These are phyloP conservation scores for Clarireedia homoeocarpa DNA, from an alignment of 2,329 filamentous ascomycete genomes.

Conservation along the genomic window DNA sequence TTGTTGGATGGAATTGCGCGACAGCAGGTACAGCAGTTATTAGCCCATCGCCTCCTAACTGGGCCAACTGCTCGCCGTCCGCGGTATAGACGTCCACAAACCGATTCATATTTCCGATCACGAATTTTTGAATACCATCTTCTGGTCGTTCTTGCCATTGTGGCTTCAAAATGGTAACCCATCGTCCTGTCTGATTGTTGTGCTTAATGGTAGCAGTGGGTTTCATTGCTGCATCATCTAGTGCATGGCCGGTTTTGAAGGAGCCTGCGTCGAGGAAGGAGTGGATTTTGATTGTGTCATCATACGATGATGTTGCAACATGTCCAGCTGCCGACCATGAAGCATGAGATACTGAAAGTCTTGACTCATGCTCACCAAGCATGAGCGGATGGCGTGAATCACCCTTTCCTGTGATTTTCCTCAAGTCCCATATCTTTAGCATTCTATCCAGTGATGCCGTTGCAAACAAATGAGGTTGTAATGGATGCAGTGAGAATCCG, in stretches of 20 bases:
- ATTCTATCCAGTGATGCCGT: constrained; percentile 87
- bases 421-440: constrained; percentile 85
- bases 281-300: constrained; percentile 92
- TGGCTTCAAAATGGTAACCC: constrained; percentile 75
- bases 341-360: constrained; percentile 84
- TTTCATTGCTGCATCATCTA: constrained; percentile 56
- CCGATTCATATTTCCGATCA: constrained; percentile 94
- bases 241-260: constrained; percentile 51
- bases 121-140: constrained; percentile 78
- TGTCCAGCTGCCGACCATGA: constrained; percentile 82
- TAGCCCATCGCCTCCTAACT: constrained; percentile 69
- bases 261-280: constrained; percentile 56
- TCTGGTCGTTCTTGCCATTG: constrained; percentile 81
- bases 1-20: constrained; percentile 77
- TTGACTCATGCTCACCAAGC: constrained; percentile 73
- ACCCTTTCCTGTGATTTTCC: constrained; percentile 63
- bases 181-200: constrained; percentile 93
- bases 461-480: constrained; percentile 72
- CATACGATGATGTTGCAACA: constrained; percentile 86
- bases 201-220: constrained; percentile 66
- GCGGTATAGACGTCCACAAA: constrained; percentile 87
- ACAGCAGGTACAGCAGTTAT: constrained; percentile 94
- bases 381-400: constrained; percentile 56
- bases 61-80: constrained; percentile 78
- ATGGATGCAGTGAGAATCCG: constrained; percentile 78